Evolutionary conservation across 2,329 filamentous ascomycete genomes (phyloP), one percentile per base, ranked within the genome.

Genomic region (Ascosphaera aggregata): DNA sequence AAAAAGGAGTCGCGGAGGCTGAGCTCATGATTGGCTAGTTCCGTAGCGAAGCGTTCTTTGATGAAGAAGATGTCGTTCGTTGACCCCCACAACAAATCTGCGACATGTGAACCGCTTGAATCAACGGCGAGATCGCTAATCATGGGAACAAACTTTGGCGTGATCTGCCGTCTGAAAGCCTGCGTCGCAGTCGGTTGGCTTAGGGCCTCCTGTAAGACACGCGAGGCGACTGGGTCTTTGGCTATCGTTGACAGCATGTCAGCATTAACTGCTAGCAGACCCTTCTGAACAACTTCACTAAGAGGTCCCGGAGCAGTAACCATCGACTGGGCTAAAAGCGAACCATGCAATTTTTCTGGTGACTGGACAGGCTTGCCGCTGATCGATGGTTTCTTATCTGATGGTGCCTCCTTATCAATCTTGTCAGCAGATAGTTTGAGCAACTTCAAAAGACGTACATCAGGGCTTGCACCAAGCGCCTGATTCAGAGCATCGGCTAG

Each of bases 321-420:
- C 62, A 98, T 77, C 3, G 78, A 62, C 44, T 89, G 76, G 7
- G 80, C 75, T 19, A 98, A 67, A 36, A 93, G 67, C 16, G 80
- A 82, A 43, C 78, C 81, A 59, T 98, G 85, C 53, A 81, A 56
- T 64, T 81, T 72, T 59, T 56, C 49, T 37, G 55, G 47, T 30
- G 55, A 46, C 42, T 50, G 38, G 22, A 44, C 43, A 41, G 47
- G 48, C 65, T 71, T 4, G 72, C 58, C 34, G 40, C 45, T 18
- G 43, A 50, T 18, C 65, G 58, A 7, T 54, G 55, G 17, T 64
- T 35, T 35, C 34, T 35, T 35, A 7, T 18, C 34, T 15, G 27
- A 9, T 31, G 9, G 27, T 31, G 7, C 63, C 39, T 66, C 64
- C 11, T 64, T 63, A 9, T 59, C 55, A 20, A 71, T 52, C 3